Conservation (phyloP, 768 basidiomycete species). For the Podaxis pistillaris region DNA sequence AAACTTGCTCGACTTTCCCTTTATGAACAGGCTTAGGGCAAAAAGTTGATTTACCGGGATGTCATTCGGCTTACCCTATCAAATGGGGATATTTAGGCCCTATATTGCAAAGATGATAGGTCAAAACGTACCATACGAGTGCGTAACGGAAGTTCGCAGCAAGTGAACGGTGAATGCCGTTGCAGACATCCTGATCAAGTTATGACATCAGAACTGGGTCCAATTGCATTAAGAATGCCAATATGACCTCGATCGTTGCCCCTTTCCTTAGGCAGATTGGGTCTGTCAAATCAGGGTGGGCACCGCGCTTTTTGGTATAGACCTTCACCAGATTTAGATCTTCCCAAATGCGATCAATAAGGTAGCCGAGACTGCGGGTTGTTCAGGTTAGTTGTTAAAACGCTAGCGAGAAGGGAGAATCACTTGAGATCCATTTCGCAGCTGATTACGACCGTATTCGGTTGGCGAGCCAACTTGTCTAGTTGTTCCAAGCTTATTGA, state of each 20-base stretch:
- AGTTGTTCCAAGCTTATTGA: conserved; percentile 81
- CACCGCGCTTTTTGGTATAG: conserved; percentile 98
- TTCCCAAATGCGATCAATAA: conserved; percentile 78
- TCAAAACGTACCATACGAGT: conserved; percentile 70
- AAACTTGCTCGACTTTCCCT: conserved; percentile 96
- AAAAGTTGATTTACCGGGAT: neutral
- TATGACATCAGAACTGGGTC: neutral
- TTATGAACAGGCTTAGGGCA: conserved; percentile 6
- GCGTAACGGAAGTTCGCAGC: conserved; percentile 92
- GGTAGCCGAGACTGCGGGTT: conserved; percentile 57
- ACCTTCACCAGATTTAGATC: conserved; percentile 83
- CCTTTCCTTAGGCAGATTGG: conserved; percentile 90
- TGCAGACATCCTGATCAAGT: conserved; percentile 72
- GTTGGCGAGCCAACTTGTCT: conserved; percentile 78
- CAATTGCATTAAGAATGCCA: neutral
- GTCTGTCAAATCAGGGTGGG: conserved; percentile 86
- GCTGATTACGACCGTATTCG: conserved; percentile 90
- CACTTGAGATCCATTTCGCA: conserved; percentile 94
- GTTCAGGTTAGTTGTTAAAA: conserved; percentile 13
- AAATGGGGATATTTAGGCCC: neutral
- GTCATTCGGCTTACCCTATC: conserved; percentile 4
- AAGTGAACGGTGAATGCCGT: conserved; percentile 88
- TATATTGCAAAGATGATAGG: neutral
- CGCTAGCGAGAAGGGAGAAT: conserved; percentile 13
- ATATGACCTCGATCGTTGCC: conserved; percentile 81